Conservation (phyloP, 306 rosid species). For the Prunus salicina region DNA sequence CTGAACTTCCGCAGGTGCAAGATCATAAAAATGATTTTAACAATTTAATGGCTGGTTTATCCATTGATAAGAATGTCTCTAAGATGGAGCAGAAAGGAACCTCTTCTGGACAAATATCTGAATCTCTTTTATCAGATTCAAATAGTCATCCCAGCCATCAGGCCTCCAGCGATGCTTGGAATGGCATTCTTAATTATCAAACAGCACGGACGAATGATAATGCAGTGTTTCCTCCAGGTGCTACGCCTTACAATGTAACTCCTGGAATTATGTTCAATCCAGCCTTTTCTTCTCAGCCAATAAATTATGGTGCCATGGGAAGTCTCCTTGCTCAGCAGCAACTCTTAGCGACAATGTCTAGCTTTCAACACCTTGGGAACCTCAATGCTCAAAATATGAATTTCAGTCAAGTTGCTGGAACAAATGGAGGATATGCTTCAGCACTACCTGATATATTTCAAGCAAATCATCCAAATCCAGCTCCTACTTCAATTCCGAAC, state of each 20-base stretch:
- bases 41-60: conserved; percentile 68
- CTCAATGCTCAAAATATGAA: conserved; percentile 50
- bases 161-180: conserved; percentile 39
- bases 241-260: conserved; percentile 51
- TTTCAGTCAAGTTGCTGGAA: conserved; percentile 45
- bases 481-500: conserved; percentile 57
- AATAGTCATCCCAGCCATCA: conserved; percentile 30
- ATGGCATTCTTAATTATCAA: conserved; percentile 57
- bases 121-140: conserved; percentile 52
- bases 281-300: conserved; percentile 67
- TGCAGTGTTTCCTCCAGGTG: conserved; percentile 58
- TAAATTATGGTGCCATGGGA: conserved; percentile 71
- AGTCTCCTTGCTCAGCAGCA: conserved; percentile 80
- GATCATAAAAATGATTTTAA: conserved; percentile 36
- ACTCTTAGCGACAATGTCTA: conserved; percentile 76
- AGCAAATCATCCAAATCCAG: conserved; percentile 52
- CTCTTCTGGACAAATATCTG: conserved; percentile 39
- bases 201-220: conserved; percentile 48
- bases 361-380: conserved; percentile 69
- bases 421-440: conserved; percentile 44
- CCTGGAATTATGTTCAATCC: conserved; percentile 74
- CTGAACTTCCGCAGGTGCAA: conserved; percentile 34
- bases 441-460: conserved; percentile 90
- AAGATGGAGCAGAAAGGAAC: conserved; percentile 44
- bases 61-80: conserved; percentile 51